Base-by-base conservation (phyloP, 257 asterid species). In the Przewalskia tangutica region DNA sequence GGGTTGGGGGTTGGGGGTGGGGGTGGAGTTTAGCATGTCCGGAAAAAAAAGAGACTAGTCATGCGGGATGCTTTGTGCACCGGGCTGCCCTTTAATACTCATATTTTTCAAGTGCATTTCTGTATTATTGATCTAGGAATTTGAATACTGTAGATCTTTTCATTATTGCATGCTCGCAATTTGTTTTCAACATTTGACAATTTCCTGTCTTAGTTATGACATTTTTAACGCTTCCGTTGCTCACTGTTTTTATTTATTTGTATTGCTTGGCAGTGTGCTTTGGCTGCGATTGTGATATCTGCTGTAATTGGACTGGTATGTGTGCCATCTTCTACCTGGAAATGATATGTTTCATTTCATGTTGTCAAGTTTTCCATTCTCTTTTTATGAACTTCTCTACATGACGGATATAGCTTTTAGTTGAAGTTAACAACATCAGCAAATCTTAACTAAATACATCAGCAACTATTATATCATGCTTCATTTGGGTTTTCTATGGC, bases 221-320 rank as follows among this genome's bases (percentile, higher is more conserved):
- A 50, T 51, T 50, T 75, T 27, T 7, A 50, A 50, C 62, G 23
- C 76, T 50, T 75, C 40, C 80, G 50, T 20, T 75, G 11, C 23
- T 75, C 62, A 48, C 59, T 51, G 34, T 75, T 75, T 75, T 23
- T 75, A 50, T 75, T 75, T 51, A 23, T 50, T 75, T 48, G 7
- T 13, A 48, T 75, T 75, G 62, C 62, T 81, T 82, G 90, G 89
- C 95, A 93, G 99, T 90, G 97, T 87, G 90, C 85, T 77, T 91
- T 96, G 84, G 99, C 99, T 83, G 98, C 99, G 77, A 94, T 96
- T 68, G 99, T 96, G 87, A 91, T 96, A 83, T 91, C 99, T 77
- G 99, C 99, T 87, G 99, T 96, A 81, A 85, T 93, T 84, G 99
- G 99, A 86, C 93, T 96, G 98, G 99, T 95, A 87, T 85, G 97